Evolutionary conservation across 2,329 filamentous ascomycete genomes (phyloP).

Genomic region (Colletotrichum salicis): DNA sequence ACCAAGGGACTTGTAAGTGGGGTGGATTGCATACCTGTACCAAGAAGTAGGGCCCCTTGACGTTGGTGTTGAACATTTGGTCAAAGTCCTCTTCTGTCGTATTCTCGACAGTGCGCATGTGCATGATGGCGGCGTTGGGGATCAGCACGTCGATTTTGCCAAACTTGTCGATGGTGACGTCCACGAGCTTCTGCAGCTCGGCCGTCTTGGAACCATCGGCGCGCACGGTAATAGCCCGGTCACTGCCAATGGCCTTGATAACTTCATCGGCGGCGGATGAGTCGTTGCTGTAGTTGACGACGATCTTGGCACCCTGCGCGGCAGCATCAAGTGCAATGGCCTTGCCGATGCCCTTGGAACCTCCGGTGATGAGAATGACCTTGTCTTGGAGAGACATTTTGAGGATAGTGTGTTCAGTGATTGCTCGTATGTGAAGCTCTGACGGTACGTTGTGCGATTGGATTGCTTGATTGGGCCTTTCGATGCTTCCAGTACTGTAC

Average conservation of each 20-base stretch:
- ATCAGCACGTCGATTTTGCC: constrained; percentile 69
- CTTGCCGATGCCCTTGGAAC: constrained; percentile 69
- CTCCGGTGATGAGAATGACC: constrained; percentile 63
- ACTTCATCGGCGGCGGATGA: constrained; percentile 57
- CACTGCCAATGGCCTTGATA: constrained; percentile 57
- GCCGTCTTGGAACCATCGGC: constrained; percentile 61
- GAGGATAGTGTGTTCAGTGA: neutral
- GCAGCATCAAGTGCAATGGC: constrained; percentile 68
- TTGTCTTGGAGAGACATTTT: constrained; percentile 50
- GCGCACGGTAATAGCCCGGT: constrained; percentile 63
- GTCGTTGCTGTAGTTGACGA: constrained; percentile 66
- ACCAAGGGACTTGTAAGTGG: neutral
- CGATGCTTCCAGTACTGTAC: neutral
- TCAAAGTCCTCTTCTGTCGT: constrained; percentile 64
- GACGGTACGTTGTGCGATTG: neutral
- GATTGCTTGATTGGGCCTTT: neutral
- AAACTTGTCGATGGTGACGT: constrained; percentile 58
- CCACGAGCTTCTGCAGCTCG: constrained; percentile 61
- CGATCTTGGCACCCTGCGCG: constrained; percentile 64
- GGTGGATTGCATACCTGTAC: constrained; percentile 45
- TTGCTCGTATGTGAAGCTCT: neutral
- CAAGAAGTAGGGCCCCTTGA: constrained; percentile 68
- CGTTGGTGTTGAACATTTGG: constrained; percentile 60
- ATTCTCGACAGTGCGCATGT: constrained; percentile 59
- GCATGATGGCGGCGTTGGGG: constrained; percentile 64